Evolutionary conservation across 345 rosid genomes (phyloP).

Genomic region (thale cress (Arabidopsis thaliana)): DNA sequence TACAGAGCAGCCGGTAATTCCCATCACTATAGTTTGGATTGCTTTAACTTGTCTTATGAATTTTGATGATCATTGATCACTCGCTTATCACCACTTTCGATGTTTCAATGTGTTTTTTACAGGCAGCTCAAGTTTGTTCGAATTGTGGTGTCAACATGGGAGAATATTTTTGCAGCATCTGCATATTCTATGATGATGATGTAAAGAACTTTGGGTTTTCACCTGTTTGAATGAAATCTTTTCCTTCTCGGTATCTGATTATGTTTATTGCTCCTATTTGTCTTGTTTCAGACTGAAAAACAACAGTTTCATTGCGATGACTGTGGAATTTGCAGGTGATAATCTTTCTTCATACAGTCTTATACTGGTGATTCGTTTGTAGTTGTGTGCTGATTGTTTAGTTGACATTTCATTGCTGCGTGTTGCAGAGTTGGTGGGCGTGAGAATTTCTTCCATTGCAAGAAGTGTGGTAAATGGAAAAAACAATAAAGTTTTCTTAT

Average conservation of each 20-base stretch:
- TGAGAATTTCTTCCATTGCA: conserved; percentile 88
- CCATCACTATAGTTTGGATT: conserved; percentile 31
- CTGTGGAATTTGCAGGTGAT: conserved; percentile 95
- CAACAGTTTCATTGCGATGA: conserved; percentile 91
- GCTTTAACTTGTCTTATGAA: conserved; percentile 4
- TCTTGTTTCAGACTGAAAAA: conserved; percentile 61
- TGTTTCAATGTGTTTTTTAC: conserved; percentile 26
- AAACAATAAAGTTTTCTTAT: background rate
- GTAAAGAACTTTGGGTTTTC: conserved; percentile 44
- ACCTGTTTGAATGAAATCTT: background rate
- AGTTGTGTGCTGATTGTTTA: background rate
- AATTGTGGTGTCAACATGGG: conserved; percentile 99
- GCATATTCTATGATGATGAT: conserved; percentile 95
- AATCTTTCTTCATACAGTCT: background rate
- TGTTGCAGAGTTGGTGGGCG: conserved; percentile 82
- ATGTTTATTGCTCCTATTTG: background rate
- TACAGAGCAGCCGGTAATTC: conserved; percentile 91
- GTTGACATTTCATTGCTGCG: background rate
- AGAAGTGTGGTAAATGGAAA: conserved; percentile 73
- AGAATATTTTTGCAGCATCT: conserved; percentile 84
- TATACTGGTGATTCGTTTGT: background rate
- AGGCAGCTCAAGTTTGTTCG: conserved; percentile 80
- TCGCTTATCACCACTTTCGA: background rate
- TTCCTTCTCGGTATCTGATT: conserved; percentile 5
- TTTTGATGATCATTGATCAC: background rate